A percentile compares a stretch with the other conserved stretches of the same genome.
Conservation (phyloP, 73 alveolate genomes). For the Urostyla sp. region DNA sequence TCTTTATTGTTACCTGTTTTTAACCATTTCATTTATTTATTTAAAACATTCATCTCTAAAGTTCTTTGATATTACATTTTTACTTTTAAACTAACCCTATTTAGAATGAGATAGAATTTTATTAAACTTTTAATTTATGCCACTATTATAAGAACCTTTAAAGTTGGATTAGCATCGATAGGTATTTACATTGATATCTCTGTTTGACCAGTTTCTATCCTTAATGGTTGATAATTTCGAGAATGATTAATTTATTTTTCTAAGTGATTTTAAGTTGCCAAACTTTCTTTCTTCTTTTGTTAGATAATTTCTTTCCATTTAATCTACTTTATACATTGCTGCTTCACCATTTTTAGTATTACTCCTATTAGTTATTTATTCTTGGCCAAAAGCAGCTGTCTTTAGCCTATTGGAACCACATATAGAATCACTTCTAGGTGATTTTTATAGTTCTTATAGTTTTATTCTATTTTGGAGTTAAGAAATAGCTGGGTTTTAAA, state of each 20-base stretch:
- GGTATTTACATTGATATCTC: not conserved
- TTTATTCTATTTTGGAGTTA: too few relatives aligned
- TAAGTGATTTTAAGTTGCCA: not conserved
- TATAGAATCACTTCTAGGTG: not conserved
- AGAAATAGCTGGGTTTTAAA: too few relatives aligned
- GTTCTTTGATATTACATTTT: not conserved
- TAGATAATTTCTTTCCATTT: not conserved
- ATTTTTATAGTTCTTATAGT: not conserved
- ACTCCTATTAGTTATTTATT: not conserved
- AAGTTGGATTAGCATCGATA: conserved; percentile 2
- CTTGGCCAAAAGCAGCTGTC: not conserved
- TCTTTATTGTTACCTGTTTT: not conserved
- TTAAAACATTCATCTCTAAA: not conserved
- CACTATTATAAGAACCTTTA: not conserved
- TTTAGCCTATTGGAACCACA: not conserved
- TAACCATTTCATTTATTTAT: not conserved
- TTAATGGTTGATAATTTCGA: not conserved
- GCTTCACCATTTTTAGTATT: not conserved
- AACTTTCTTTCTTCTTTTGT: conserved; percentile 8
- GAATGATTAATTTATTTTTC: not conserved
- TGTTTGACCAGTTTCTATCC: conserved; percentile 40
- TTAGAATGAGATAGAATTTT: not conserved
- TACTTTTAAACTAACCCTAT: not conserved
- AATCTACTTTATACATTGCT: not conserved
- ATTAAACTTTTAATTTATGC: conserved; percentile 1